phyloP scores from a whole-genome alignment of 2,329 filamentous ascomycete species.

The Penicillium expansum region DNA sequence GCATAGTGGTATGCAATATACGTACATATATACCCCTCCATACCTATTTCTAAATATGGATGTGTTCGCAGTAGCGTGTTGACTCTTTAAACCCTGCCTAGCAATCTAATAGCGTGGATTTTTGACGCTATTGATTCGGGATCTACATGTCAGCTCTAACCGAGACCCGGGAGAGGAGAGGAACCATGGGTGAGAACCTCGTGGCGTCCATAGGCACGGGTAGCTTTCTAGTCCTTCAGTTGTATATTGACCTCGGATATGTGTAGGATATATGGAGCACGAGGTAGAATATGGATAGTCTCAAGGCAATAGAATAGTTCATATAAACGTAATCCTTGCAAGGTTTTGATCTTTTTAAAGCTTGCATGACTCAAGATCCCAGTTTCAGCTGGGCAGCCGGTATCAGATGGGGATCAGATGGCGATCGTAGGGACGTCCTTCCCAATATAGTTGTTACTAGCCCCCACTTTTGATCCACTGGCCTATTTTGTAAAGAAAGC shows the following conservation, averaged over 20 bases:
- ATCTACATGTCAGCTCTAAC: conserved; percentile 1
- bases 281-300: background rate
- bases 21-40: too few species aligned
- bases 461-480: background rate
- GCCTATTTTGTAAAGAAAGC: background rate
- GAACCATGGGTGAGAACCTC: background rate
- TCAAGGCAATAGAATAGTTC: background rate
- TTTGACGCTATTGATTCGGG: background rate
- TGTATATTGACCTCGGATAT: background rate
- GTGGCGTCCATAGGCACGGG: background rate
- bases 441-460: background rate
- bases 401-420: background rate
- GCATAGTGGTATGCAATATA: too few species aligned
- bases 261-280: background rate
- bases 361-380: background rate
- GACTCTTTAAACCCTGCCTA: background rate
- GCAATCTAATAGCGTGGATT: background rate
- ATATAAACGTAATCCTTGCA: background rate
- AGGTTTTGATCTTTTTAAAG: background rate
- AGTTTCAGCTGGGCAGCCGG: too few species aligned
- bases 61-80: background rate
- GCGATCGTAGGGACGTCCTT: conserved; percentile 5
- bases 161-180: background rate
- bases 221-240: background rate
- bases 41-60: background rate